phyloP scores from a whole-genome alignment of 2,329 filamentous ascomycete genomes.

The Emericellopsis cladophorae region DNA sequence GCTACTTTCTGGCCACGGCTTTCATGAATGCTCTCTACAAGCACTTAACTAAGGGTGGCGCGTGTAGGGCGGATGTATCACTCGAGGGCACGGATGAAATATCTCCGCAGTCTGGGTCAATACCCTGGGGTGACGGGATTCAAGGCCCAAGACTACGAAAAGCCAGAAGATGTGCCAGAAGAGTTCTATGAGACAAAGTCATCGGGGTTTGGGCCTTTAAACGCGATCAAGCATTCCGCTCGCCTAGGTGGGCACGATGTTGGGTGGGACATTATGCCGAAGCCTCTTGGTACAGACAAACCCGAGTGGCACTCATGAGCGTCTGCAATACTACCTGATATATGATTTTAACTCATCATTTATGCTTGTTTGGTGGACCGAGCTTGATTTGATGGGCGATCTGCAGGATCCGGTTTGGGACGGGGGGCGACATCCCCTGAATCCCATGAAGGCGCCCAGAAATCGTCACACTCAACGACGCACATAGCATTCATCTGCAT shows the following conservation, averaged over 20 bases:
- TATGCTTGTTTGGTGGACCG: no score
- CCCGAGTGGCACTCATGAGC: constrained; percentile 19
- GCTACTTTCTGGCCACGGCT: constrained; percentile 38
- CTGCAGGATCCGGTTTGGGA: no score
- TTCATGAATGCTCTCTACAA: constrained; percentile 34
- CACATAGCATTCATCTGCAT: no score
- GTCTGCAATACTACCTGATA: no score
- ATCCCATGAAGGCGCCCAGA: no score
- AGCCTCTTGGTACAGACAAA: constrained; percentile 30
- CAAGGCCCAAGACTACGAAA: constrained; percentile 16
- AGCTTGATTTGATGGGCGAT: no score
- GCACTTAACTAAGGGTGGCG: constrained; percentile 24
- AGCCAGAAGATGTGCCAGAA: constrained; percentile 13
- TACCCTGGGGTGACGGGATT: constrained; percentile 31
- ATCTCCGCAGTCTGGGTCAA: constrained; percentile 40
- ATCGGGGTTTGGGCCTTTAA: constrained; percentile 32
- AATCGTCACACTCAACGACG: no score
- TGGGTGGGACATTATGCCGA: constrained; percentile 39
- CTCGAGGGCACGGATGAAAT: constrained; percentile 41
- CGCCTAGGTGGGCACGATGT: constrained; percentile 27
- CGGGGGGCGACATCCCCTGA: no score
- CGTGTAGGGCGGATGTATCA: constrained; percentile 40
- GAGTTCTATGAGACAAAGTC: constrained; percentile 28
- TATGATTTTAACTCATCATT: no score
- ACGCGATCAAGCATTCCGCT: constrained; percentile 33